phyloP scores from a whole-genome alignment of 2,329 filamentous ascomycete species.

The Diaporthe amygdali region DNA sequence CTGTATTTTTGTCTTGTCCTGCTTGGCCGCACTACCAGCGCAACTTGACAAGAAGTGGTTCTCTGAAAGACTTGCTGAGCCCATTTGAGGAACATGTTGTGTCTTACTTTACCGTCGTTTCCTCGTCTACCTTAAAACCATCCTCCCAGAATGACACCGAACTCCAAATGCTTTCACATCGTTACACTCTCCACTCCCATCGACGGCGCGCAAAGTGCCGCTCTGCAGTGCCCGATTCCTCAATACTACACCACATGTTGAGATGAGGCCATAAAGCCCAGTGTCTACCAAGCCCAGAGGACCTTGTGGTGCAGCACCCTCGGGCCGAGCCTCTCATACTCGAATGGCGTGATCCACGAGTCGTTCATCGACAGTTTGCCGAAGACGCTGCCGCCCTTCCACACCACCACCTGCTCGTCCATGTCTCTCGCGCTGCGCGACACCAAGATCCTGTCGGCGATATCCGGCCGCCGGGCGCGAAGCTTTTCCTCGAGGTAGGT shows the following conservation, averaged over 20 bases:
- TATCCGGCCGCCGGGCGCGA: constrained; percentile 67
- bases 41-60: background rate
- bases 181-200: no score
- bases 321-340: constrained; percentile 86
- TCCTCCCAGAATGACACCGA: constrained; percentile 5
- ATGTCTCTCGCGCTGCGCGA: constrained; percentile 84
- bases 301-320: constrained; percentile 86
- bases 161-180: constrained; percentile 3
- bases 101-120: background rate
- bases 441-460: constrained; percentile 65
- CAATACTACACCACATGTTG: background rate
- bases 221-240: no score
- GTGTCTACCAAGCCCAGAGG: constrained; percentile 61
- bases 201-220: background rate
- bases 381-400: constrained; percentile 98
- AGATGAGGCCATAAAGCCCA: background rate
- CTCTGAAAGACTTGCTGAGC: background rate
- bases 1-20: background rate
- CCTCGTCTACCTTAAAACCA: background rate
- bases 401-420: constrained; percentile 95
- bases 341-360: constrained; percentile 86
- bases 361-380: constrained; percentile 92
- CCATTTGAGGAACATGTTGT: background rate
- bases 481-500: constrained; percentile 84
- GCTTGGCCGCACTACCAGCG: background rate